Evolutionary conservation across 345 rosid species (phyloP).

Genomic region (Acer yangbiense): DNA sequence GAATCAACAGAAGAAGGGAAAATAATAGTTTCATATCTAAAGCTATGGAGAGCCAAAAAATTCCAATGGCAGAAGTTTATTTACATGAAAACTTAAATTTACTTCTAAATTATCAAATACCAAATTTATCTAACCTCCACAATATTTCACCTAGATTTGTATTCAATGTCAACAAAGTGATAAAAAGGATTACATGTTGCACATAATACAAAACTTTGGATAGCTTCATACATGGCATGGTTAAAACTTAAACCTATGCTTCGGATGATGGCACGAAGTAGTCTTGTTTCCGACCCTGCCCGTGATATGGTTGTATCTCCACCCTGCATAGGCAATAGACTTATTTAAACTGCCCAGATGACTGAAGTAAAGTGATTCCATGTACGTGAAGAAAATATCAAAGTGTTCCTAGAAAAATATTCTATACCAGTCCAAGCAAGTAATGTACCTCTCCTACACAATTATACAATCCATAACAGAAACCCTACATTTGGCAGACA

Average conservation of each 20-base stretch:
- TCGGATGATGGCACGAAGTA: not conserved
- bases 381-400: not conserved
- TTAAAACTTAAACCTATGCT: not conserved
- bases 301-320: not conserved
- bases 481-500: not conserved
- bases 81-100: not conserved
- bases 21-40: not conserved
- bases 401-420: not conserved
- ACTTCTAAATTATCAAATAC: not conserved
- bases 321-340: constrained; percentile 5
- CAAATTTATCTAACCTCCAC: not conserved
- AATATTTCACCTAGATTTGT: not conserved
- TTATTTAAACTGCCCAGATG: not conserved
- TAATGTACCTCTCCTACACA: not conserved
- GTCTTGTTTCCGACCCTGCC: not conserved
- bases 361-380: not conserved
- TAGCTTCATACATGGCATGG: not conserved
- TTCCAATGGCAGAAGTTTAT: not conserved
- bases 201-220: not conserved
- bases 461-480: not conserved
- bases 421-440: not conserved
- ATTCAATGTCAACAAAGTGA: not conserved
- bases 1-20: not conserved
- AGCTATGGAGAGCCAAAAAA: not conserved
- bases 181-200: not conserved